Conservation (phyloP, 2,329 filamentous ascomycete genomes). For the Talaromyces sp. region DNA sequence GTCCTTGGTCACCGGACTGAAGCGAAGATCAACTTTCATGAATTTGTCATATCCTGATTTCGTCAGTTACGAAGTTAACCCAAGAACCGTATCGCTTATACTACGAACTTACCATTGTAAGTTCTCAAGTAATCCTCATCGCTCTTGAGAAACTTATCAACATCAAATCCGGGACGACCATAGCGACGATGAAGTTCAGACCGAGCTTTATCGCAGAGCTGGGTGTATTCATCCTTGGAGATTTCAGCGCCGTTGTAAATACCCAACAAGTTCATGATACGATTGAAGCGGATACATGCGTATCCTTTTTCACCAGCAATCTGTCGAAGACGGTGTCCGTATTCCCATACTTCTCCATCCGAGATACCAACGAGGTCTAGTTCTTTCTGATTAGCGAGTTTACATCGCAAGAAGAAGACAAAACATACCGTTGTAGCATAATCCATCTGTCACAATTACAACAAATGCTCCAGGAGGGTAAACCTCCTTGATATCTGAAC, state of each 20-base stretch:
- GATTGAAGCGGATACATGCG: conserved; percentile 32
- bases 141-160: neutral
- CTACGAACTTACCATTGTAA: neutral
- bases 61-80: neutral
- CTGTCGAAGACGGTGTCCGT: conserved; percentile 33
- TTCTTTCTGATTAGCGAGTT: neutral
- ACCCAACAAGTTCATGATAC: conserved; percentile 34
- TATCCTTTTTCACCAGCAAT: conserved; percentile 32
- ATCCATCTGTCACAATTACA: conserved; percentile 41
- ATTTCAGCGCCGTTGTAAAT: conserved; percentile 22
- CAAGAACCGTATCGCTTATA: no score
- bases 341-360: conserved; percentile 40
- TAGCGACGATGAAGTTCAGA: conserved; percentile 14
- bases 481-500: conserved; percentile 34
- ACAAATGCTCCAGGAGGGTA: conserved; percentile 40
- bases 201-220: conserved; percentile 19
- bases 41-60: conserved; percentile 1
- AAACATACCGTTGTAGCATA: conserved; percentile 34
- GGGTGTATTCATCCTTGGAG: conserved; percentile 23
- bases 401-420: neutral
- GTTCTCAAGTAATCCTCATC: conserved; percentile 5
- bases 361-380: conserved; percentile 39
- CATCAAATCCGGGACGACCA: conserved; percentile 4
- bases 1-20: conserved; percentile 3
- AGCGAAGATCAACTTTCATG: conserved; percentile 6